Percentiles rank a stretch among this genome's conserved stretches.
Evolutionary conservation across 495 filamentous ascomycete species (phyloP).

Genomic region (Aspergillus bridgeri): DNA sequence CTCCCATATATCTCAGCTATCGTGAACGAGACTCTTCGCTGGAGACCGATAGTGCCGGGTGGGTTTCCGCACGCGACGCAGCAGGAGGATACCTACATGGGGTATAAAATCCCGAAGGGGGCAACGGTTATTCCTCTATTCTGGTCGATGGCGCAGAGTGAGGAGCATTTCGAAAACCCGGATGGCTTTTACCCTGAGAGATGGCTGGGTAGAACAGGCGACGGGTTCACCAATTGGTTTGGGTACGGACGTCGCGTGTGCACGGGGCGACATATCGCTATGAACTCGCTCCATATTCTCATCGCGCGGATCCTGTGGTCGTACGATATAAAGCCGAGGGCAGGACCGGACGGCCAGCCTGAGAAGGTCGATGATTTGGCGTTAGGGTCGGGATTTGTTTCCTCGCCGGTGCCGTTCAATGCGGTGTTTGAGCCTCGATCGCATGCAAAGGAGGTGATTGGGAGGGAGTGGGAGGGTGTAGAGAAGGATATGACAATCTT

Average conservation of each 20-base stretch:
- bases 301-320: slow-evolving; percentile 52
- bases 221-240: slow-evolving; percentile 13
- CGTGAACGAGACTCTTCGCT: slow-evolving; percentile 36
- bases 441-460: slow-evolving; percentile 12
- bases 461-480: slow-evolving; percentile 20
- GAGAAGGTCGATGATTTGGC: slow-evolving; percentile 44
- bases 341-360: slow-evolving; percentile 25
- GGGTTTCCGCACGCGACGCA: slow-evolving; percentile 49
- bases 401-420: slow-evolving; percentile 17
- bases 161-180: slow-evolving; percentile 33
- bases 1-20: slow-evolving; percentile 34
- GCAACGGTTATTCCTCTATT: slow-evolving; percentile 40
- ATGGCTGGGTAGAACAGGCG: slow-evolving; percentile 27
- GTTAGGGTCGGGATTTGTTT: slow-evolving; percentile 17
- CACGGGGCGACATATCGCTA: slow-evolving; percentile 49
- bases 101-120: slow-evolving; percentile 48
- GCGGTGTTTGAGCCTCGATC: slow-evolving; percentile 19
- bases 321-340: slow-evolving; percentile 44
- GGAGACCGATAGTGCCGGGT: slow-evolving; percentile 31
- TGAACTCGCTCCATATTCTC: slow-evolving; percentile 45
- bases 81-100: slow-evolving; percentile 52
- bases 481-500: slow-evolving; percentile 19
- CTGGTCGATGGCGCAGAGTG: slow-evolving; percentile 43
- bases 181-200: slow-evolving; percentile 43
- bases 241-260: slow-evolving; percentile 22